These are phyloP conservation scores for Fusarium palustre DNA, from an alignment of 2,329 filamentous ascomycete genomes.

Conservation along the genomic window DNA sequence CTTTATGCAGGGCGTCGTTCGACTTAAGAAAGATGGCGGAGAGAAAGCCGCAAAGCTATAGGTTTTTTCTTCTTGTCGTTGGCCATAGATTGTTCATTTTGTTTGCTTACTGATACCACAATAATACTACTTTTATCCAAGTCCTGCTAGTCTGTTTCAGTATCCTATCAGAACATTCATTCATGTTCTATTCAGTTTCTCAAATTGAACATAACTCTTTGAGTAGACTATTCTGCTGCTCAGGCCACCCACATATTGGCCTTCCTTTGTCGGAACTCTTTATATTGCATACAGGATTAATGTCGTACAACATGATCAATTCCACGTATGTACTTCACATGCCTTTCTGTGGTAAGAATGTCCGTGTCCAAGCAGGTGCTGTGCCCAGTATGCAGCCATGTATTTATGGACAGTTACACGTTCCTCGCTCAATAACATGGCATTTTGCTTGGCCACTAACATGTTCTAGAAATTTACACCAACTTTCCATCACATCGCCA, in stretches of 20 bases:
- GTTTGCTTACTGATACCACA: constrained; percentile 20
- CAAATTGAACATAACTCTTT: background rate
- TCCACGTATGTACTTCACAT: background rate
- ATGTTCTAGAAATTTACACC: background rate
- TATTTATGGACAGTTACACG: background rate
- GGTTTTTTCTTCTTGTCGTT: background rate
- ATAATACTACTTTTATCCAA: background rate
- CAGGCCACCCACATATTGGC: background rate
- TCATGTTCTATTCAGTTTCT: background rate
- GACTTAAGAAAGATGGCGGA: constrained; percentile 58
- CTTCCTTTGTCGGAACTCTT: background rate
- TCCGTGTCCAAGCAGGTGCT: background rate
- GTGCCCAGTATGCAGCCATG: background rate
- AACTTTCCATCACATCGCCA: background rate
- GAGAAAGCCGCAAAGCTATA: constrained; percentile 53
- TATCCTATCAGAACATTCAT: background rate
- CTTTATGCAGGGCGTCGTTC: constrained; percentile 60
- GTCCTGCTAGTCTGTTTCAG: background rate
- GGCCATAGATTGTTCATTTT: background rate
- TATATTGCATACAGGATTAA: background rate
- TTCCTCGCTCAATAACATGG: background rate
- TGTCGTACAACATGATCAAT: background rate
- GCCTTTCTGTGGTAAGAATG: background rate
- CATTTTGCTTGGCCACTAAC: background rate
- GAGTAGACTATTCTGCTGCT: background rate